phyloP scores from a whole-genome alignment of 108 stramenopile species.

The Skeletonema menzelii region DNA sequence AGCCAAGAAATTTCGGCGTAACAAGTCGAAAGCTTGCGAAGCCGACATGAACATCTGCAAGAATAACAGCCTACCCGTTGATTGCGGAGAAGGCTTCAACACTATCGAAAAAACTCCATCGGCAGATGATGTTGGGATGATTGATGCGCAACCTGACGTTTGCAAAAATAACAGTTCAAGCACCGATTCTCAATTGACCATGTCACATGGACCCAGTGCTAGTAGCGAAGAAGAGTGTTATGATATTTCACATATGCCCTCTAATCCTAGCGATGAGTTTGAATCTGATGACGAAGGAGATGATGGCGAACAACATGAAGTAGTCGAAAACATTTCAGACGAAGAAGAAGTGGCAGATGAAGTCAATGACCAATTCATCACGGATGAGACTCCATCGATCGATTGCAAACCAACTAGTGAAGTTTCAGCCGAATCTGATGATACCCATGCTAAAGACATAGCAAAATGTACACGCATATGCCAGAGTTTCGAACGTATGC shows the following conservation, averaged over 20 bases:
- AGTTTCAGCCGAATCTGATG: not conserved
- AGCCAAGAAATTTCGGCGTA: not conserved
- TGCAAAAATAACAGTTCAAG: not conserved
- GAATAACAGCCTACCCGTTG: not conserved
- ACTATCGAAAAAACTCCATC: not conserved
- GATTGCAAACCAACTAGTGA: not conserved
- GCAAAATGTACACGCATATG: not conserved
- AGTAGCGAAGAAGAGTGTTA: not conserved
- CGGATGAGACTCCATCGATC: not conserved
- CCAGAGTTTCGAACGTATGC: not conserved
- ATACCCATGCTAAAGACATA: not conserved
- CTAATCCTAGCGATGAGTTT: not conserved
- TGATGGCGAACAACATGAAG: not conserved
- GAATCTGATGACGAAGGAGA: not conserved
- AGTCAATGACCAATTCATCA: not conserved
- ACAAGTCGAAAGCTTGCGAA: not conserved
- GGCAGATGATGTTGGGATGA: not conserved
- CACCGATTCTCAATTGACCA: not conserved
- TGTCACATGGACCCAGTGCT: not conserved
- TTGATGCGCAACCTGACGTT: not conserved
- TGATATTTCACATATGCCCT: not conserved
- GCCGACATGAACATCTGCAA: not conserved
- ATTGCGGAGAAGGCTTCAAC: not conserved
- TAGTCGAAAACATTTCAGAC: not conserved
- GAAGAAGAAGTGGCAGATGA: not conserved